Evolutionary conservation across 345 rosid species (phyloP), one percentile per base, ranked within the genome.

Genomic region (Rubroshorea leprosula): DNA sequence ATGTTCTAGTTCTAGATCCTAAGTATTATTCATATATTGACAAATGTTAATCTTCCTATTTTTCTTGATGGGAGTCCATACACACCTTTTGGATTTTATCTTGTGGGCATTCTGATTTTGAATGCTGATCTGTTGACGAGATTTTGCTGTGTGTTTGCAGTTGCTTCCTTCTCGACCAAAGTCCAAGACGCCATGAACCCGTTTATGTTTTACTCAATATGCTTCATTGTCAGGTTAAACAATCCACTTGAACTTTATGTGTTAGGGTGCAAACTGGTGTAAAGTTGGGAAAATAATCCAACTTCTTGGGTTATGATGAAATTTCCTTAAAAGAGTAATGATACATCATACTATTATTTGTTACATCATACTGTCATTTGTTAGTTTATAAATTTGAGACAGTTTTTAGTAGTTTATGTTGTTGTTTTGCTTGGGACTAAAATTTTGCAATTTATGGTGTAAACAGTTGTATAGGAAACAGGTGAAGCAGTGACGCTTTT

Each of bases 131-230:
- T 35, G 7, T 13, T 35, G 41, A 35, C 35, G 9, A 35, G 49
- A 59, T 54, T 26, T 59, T 57, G 44, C 31, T 45, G 46, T 9
- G 64, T 55, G 27, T 16, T 27, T 74, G 74, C 83, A 87, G 95
- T 64, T 83, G 25, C 90, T 87, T 55, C 95, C 95, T 16, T 66
- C 86, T 2, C 83, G 74, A 26, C 70, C 81, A 46, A 83, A 87
- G 72, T 68, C 83, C 6, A 87, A 87, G 84, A 51, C 71, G 23
- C 5, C 63, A 2, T 86, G 78, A 83, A 59, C n/a, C 17, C 27
- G 63, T 45, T 35, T 41, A 20, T 21, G 64, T 38, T 54, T 31
- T 49, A 66, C 55, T 35, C 29, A 47, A 41, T 35, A 52, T 68
- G 54, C 63, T 51, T 17, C 26, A 31, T 25, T 49, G 63, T 44